These are phyloP conservation scores for Pestalotiopsis sp. DNA, from an alignment of 2,329 filamentous ascomycete genomes.

Conservation along the genomic window DNA sequence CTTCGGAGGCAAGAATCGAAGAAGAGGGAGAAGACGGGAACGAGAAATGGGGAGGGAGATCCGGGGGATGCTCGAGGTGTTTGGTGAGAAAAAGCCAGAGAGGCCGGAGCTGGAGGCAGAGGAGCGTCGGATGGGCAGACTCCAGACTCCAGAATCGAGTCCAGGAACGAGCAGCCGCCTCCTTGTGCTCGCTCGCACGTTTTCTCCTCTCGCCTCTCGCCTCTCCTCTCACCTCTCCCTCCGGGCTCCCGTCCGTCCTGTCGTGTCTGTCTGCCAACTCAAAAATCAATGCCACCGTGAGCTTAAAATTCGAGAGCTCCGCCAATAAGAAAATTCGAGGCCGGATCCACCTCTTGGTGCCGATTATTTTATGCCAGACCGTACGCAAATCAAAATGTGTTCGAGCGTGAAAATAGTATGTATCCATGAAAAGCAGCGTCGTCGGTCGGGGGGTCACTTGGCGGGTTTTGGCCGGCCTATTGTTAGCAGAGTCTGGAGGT, in stretches of 20 bases:
- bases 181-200: neutral
- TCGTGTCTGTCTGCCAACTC: conserved; percentile 2
- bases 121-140: conserved; percentile 16
- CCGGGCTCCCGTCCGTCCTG: neutral
- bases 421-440: neutral
- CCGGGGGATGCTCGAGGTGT: conserved; percentile 14
- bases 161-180: neutral
- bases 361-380: conserved; percentile 21
- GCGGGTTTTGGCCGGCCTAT: neutral
- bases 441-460: neutral
- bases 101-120: conserved; percentile 4
- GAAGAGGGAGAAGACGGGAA: conserved; percentile 23
- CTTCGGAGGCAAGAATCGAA: conserved; percentile 23
- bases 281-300: neutral
- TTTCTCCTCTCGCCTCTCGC: neutral
- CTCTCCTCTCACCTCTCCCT: neutral
- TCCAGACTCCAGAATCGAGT: conserved; percentile 30
- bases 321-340: conserved; percentile 46
- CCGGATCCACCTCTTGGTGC: conserved; percentile 21
- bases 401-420: neutral
- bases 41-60: conserved; percentile 23
- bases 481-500: no score
- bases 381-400: neutral
- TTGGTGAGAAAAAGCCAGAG: conserved; percentile 14
- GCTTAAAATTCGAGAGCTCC: conserved; percentile 27